Percentiles rank a stretch among this genome's conserved stretches.
phyloP scores from a whole-genome alignment of 106 monocot species.

The Dactylorhiza incarnata region DNA sequence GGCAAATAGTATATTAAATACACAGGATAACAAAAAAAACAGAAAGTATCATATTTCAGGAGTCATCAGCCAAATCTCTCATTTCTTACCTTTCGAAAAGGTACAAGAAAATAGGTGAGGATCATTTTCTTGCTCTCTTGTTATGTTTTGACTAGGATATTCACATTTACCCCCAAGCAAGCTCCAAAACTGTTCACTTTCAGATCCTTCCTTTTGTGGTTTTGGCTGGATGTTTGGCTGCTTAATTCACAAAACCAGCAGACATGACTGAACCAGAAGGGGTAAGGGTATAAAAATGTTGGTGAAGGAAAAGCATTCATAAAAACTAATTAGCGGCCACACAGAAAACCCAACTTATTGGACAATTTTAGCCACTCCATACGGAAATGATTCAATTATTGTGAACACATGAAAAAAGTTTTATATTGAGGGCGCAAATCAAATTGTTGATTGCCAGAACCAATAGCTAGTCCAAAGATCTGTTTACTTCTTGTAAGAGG shows the following conservation, averaged over 20 bases:
- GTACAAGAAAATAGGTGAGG: slow-evolving; percentile 85
- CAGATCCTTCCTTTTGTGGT: slow-evolving; percentile 83
- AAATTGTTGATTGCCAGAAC: not conserved
- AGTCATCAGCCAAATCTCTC: not conserved
- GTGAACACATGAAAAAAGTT: not conserved
- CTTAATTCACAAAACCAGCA: slow-evolving; percentile 5
- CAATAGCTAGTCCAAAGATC: not conserved
- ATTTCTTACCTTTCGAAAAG: slow-evolving; percentile 58
- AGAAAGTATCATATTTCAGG: not conserved
- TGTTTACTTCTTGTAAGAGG: not conserved
- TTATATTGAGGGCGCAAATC: not conserved
- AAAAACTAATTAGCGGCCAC: not conserved
- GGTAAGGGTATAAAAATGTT: not conserved
- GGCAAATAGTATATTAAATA: slow-evolving; percentile 9
- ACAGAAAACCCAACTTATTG: not conserved
- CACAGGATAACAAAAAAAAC: not conserved
- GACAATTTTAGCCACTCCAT: not conserved
- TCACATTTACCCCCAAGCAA: slow-evolving; percentile 83
- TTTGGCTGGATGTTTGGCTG: slow-evolving; percentile 88
- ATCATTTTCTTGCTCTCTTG: slow-evolving; percentile 75
- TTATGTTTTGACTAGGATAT: slow-evolving; percentile 72
- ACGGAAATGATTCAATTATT: not conserved
- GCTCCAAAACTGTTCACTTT: slow-evolving; percentile 89
- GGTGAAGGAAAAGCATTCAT: not conserved
- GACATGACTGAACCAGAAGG: not conserved